Base-by-base conservation (phyloP, 1,284 basidiomycete species). In the Cryptococcus neoformans region DNA sequence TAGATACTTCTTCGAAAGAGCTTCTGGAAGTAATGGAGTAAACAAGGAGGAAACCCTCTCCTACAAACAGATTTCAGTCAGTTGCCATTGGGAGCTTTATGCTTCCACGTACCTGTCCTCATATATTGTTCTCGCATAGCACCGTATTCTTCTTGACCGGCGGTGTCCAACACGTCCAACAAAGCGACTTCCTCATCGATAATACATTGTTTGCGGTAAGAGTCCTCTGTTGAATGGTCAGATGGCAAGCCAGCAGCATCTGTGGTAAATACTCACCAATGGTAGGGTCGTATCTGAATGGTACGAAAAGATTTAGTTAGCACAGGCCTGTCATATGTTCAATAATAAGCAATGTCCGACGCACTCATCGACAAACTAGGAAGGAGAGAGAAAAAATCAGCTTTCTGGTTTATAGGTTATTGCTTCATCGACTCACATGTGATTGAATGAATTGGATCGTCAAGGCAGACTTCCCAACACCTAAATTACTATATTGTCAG, bases 1-100 rank as follows among this genome's bases (percentile, higher is more conserved):
- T 94, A 77, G 85, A 89, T 71, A 97, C 95, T 83, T 94, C 92
- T 78, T 98, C 94, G 73, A 98, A 99, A 46, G 93, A 97, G 80
- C 92, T 93, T 66, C 95, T 87, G 46, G 93, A 96, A 14, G 95
- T 98, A 80, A 99, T 99, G 60, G 92, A 95, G 80, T 99, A 99
- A 59, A 99, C 96, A 61, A 99, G 87, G 50, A 99, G 84, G 83
- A 97, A 99, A 4, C 96, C 96, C 80, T 99, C 96, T 60, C 96
- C 96, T 34, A 91, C 90, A 94, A 34, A 44, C 10, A 41, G n/a
- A 49, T 16, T 17, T 53, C 46, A 47, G 49, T 44, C 5, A 65
- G 71, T 62, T 64, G 73, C 75, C 11, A 7, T n/a, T 12, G 16
- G 14, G 35, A 14, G 12, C 36, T 6, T 28, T 9, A 40, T 16